phyloP scores from a whole-genome alignment of 176 grass and related monocot species.

The Zoysia pacifica region DNA sequence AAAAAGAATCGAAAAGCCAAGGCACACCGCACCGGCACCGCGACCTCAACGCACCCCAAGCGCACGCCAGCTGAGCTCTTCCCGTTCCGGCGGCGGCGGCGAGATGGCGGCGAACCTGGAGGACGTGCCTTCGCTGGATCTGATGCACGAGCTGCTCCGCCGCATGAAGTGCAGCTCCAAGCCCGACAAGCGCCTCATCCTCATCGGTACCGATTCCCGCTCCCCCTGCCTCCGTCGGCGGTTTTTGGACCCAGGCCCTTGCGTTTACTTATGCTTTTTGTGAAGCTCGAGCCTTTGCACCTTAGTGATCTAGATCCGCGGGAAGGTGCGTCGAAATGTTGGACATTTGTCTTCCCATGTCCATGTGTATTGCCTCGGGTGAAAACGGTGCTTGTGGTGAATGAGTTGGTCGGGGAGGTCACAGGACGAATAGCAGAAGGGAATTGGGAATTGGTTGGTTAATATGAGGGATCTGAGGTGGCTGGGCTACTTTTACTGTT shows the following conservation, averaged over 20 bases:
- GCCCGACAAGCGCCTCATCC: conserved; percentile 95
- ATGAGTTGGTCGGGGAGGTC: background rate
- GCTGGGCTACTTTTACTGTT: background rate
- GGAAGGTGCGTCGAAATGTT: background rate
- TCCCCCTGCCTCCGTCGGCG: background rate
- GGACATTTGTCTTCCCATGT: background rate
- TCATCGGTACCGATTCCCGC: conserved; percentile 48
- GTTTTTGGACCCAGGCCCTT: background rate
- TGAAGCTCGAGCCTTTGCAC: background rate
- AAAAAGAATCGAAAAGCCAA: too few species aligned
- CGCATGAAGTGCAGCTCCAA: conserved; percentile 93
- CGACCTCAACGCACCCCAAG: background rate
- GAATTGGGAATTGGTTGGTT: background rate
- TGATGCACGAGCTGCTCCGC: conserved; percentile 94
- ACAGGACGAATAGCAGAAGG: background rate
- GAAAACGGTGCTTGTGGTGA: background rate
- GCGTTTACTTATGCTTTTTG: background rate
- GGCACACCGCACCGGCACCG: too few species aligned
- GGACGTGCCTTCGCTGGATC: conserved; percentile 85
- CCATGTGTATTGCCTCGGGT: background rate
- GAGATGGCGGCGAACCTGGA: conserved; percentile 72
- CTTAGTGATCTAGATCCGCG: conserved; percentile 10
- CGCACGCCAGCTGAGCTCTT: background rate
- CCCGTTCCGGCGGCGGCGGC: background rate
- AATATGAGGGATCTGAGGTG: background rate